Evolutionary conservation across 495 filamentous ascomycete genomes (phyloP).

Genomic region (Tuber microsphaerosporum): DNA sequence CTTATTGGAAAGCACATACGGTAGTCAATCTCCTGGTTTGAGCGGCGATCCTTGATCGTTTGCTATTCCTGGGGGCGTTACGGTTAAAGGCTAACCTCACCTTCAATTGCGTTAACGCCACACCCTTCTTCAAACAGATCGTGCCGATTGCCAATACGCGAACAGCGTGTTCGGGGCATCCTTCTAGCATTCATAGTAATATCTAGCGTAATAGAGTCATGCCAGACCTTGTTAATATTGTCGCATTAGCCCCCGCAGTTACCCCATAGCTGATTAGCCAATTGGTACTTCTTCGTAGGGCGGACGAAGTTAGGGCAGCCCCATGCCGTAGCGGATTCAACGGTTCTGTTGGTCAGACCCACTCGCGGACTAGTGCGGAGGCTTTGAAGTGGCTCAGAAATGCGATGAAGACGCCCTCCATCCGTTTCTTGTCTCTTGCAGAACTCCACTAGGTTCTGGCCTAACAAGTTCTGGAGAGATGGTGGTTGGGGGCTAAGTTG

Average conservation of each 20-base stretch:
- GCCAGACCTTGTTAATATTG: slow-evolving; percentile 47
- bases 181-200: slow-evolving; percentile 47
- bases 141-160: slow-evolving; percentile 40
- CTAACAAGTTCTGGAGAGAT: slow-evolving; percentile 41
- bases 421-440: slow-evolving; percentile 48
- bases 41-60: slow-evolving; percentile 43
- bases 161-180: slow-evolving; percentile 50
- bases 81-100: slow-evolving; percentile 52
- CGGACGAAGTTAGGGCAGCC: slow-evolving; percentile 54
- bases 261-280: slow-evolving; percentile 54
- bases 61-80: slow-evolving; percentile 49
- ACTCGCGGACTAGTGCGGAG: slow-evolving; percentile 57
- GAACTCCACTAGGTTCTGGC: slow-evolving; percentile 58
- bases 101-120: slow-evolving; percentile 21
- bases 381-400: slow-evolving; percentile 53
- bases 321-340: slow-evolving; percentile 54
- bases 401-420: slow-evolving; percentile 50
- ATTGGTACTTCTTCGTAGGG: slow-evolving; percentile 46
- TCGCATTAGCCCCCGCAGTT: slow-evolving; percentile 51
- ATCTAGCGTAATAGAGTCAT: slow-evolving; percentile 48
- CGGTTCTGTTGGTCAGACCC: slow-evolving; percentile 47
- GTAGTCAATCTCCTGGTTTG: slow-evolving; percentile 43
- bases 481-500: not conserved
- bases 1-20: slow-evolving; percentile 46
- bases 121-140: slow-evolving; percentile 52